Conservation (phyloP, 768 basidiomycete species). For the Krasilnikovozyma curviuscula region DNA sequence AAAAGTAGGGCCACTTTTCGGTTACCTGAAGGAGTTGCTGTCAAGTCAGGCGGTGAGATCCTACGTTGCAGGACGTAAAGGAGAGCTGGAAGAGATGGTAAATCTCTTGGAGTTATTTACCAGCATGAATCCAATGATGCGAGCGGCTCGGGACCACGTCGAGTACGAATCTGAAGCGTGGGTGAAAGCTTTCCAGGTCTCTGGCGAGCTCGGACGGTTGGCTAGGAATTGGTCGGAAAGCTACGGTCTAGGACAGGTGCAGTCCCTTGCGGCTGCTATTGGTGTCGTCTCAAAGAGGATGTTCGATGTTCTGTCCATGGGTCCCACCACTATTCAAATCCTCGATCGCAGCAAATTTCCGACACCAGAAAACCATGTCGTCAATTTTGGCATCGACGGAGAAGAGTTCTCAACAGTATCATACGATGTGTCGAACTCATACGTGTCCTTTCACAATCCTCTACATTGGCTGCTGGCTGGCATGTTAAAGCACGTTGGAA, state of each 20-base stretch:
- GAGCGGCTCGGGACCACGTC: conserved; percentile 62
- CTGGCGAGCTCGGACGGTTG: conserved; percentile 67
- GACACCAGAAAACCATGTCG: conserved; percentile 43
- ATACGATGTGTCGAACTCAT: conserved; percentile 41
- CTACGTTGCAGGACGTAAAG: conserved; percentile 37
- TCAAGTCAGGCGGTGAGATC: conserved; percentile 45
- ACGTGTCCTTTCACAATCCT: conserved; percentile 79
- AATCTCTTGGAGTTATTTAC: conserved; percentile 73
- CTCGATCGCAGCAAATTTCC: conserved; percentile 36
- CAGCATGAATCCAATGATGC: conserved; percentile 76
- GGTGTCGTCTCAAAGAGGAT: conserved; percentile 13
- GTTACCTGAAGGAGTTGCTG: conserved; percentile 47
- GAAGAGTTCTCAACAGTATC: conserved; percentile 41
- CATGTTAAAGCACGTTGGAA: conserved; percentile 50
- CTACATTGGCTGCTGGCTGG: conserved; percentile 79
- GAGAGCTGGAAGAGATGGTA: conserved; percentile 47
- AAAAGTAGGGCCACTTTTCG: conserved; percentile 81
- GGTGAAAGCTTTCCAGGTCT: conserved; percentile 92
- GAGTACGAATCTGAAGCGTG: conserved; percentile 94
- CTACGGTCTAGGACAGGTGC: conserved; percentile 38
- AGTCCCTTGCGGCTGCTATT: conserved; percentile 33
- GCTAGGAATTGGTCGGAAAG: conserved; percentile 79
- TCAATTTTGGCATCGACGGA: conserved; percentile 40
- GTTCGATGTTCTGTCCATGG: conserved; percentile 15
- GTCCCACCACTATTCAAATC: conserved; percentile 12